Conservation (phyloP, 2,329 filamentous ascomycete species). For the Apiospora sp. region DNA sequence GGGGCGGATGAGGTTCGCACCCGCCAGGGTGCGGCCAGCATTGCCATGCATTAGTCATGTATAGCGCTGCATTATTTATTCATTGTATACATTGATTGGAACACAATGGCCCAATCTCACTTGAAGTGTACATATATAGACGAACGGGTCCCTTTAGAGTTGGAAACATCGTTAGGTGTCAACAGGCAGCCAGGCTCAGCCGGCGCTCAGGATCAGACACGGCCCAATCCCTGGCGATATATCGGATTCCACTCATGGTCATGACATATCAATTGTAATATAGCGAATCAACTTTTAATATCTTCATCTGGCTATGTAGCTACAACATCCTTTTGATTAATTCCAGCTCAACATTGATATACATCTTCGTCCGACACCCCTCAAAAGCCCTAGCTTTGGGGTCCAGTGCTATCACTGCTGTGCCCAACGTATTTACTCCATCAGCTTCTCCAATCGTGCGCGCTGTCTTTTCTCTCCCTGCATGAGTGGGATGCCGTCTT, state of each 20-base stretch:
- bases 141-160: not conserved
- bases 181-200: not conserved
- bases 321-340: not conserved
- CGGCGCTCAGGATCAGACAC: not conserved
- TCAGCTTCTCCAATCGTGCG: not conserved
- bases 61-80: slow-evolving; percentile 13
- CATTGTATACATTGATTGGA: slow-evolving; percentile 22
- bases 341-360: not conserved
- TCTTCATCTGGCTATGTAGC: not conserved
- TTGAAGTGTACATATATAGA: not conserved
- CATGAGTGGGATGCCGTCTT: not conserved
- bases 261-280: not conserved
- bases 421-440: not conserved
- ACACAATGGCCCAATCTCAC: not conserved
- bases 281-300: not conserved
- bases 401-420: not conserved
- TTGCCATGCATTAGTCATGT: slow-evolving; percentile 18
- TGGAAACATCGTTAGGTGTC: not conserved
- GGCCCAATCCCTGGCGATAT: not conserved
- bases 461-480: not conserved
- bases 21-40: not conserved
- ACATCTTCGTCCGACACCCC: not conserved
- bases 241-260: not conserved
- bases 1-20: not conserved
- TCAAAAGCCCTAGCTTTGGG: not conserved